Conservation (phyloP, 805 yeast genomes). For the Barnettozyma botsteinii region DNA sequence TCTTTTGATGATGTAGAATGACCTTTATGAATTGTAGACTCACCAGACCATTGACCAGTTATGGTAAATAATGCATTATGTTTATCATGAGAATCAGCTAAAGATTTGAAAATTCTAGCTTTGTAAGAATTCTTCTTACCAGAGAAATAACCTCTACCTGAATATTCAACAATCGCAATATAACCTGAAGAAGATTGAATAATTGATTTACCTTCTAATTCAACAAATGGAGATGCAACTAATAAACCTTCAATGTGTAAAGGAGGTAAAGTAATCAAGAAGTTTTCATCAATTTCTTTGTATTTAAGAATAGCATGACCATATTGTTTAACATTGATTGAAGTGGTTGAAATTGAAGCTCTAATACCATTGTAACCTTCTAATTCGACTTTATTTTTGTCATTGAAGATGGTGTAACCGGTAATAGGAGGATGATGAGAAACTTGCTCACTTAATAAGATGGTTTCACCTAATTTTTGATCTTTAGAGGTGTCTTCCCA, state of each 20-base stretch:
- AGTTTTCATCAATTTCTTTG: constrained; percentile 58
- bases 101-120: constrained; percentile 65
- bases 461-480: constrained; percentile 63
- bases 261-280: constrained; percentile 85
- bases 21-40: constrained; percentile 60
- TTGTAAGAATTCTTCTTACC: constrained; percentile 94
- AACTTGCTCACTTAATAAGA: constrained; percentile 84
- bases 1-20: constrained; percentile 38
- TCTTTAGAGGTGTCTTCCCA: constrained; percentile 57
- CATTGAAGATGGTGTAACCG: constrained; percentile 80
- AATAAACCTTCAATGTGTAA: constrained; percentile 91
- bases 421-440: constrained; percentile 97
- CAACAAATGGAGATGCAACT: constrained; percentile 90
- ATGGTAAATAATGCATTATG: constrained; percentile 72
- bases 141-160: constrained; percentile 91
- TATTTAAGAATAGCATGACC: constrained; percentile 82
- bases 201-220: constrained; percentile 81
- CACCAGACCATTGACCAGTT: constrained; percentile 88
- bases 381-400: constrained; percentile 56
- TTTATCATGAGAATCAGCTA: constrained; percentile 42
- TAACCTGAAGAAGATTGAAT: constrained; percentile 82
- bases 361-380: constrained; percentile 90
- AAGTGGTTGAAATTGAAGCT: constrained; percentile 73
- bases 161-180: constrained; percentile 64
- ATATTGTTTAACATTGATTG: constrained; percentile 81